Base-by-base conservation (phyloP, 2,329 filamentous ascomycete genomes). In the Lachnellula arida region DNA sequence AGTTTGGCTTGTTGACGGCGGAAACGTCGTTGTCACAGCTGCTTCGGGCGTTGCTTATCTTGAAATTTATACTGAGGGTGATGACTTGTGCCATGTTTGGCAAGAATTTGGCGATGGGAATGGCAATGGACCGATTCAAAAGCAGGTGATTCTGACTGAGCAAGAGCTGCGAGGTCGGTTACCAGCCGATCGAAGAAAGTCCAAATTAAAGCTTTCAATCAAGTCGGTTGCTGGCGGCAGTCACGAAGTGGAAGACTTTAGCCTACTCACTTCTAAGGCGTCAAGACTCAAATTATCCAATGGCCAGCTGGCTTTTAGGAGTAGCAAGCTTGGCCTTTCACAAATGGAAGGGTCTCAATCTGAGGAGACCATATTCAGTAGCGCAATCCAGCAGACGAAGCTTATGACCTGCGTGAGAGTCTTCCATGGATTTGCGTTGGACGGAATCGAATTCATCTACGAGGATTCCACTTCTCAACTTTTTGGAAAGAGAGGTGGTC, bases 391-490 rank as follows among this genome's bases (percentile, higher is more conserved):
- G 40, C 81, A 85, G 60, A 88, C 84, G 34, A 87, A 91, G 60
- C 79, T 96, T 32, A 76, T 97, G 60, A 86, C 84, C 1, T 82
- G 82, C 5, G 81, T 97, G 55, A 81, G 84, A 57, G 78, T 96
- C 14, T 95, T 91, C 67, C 86, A 91, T 65, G 91, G 89, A 2
- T 76, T 78, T 56, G 87, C 87, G 4, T 69, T 97, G 12, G 88
- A 96, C 69, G 94, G 94, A 0, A 72, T 99, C 19, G 93, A 97
- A 70, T 97, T 99, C 72, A 79, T 89, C 57, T 97, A 96, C 68
- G 93, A 97, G 67, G 91, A 97, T 70, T 81, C 82, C 15, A 87
- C 89, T 1, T 87, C 79, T 53, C 91, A 97, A 69, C 72, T 97
- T 3, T 95, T 99, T 75, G 94, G 94, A 42, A 92, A 90, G 67